These are phyloP conservation scores for Verticillium nubilum DNA, from an alignment of 2,329 filamentous ascomycete species.

Conservation along the genomic window DNA sequence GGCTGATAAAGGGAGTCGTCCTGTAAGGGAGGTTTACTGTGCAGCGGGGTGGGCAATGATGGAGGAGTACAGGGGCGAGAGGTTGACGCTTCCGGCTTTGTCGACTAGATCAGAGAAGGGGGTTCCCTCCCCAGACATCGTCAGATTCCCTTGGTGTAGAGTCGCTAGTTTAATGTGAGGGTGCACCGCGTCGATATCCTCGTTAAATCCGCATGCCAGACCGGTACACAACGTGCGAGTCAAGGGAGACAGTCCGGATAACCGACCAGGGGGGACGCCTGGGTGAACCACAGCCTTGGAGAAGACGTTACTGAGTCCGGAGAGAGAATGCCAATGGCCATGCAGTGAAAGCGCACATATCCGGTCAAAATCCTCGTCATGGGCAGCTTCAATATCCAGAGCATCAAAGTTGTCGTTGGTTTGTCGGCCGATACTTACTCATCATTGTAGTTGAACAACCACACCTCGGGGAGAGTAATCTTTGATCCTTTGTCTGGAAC, in stretches of 20 bases:
- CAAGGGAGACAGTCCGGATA: neutral
- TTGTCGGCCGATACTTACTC: neutral
- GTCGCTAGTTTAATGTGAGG: neutral
- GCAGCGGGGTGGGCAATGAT: too few relatives aligned
- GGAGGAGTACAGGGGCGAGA: too few relatives aligned
- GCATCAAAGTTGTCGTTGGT: neutral
- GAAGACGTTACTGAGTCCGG: neutral
- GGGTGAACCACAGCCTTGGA: neutral
- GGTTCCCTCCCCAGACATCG: too few relatives aligned
- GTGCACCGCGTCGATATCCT: neutral
- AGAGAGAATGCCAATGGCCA: neutral
- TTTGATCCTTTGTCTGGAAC: slow-evolving; percentile 2
- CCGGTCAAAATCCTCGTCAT: neutral
- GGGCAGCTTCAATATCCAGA: neutral
- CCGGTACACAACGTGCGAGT: neutral
- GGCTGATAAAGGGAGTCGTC: too few relatives aligned
- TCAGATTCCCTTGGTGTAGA: too few relatives aligned
- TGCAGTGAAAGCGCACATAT: neutral
- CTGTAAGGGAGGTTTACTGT: too few relatives aligned
- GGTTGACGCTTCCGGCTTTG: too few relatives aligned
- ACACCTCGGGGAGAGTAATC: neutral
- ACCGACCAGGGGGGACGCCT: neutral
- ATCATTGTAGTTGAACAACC: neutral
- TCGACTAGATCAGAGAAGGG: too few relatives aligned
- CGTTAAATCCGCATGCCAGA: neutral